Percentiles rank a stretch among this genome's conserved stretches.
These are phyloP conservation scores for Ophiocordyceps polyrhachis-furcata DNA, from an alignment of 2,329 filamentous ascomycete genomes.

Conservation along the genomic window DNA sequence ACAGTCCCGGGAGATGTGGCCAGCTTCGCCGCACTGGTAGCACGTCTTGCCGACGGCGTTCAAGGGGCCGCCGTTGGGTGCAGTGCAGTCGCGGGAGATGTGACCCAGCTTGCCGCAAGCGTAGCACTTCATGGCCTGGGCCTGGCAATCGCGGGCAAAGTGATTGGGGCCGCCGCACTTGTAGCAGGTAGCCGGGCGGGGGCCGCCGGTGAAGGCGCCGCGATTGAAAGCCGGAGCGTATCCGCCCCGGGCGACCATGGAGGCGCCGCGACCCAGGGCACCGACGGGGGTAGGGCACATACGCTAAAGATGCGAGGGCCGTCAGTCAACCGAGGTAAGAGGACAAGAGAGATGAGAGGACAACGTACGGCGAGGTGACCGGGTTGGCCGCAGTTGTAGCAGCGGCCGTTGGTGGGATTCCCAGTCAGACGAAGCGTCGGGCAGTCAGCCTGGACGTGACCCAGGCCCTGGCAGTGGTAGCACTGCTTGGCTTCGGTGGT, in stretches of 20 bases:
- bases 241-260: slow-evolving; percentile 47
- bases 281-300: slow-evolving; percentile 64
- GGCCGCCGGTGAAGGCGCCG: slow-evolving; percentile 55
- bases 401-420: slow-evolving; percentile 64
- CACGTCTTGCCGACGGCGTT: slow-evolving; percentile 97
- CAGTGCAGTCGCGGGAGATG: slow-evolving; percentile 86
- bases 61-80: slow-evolving; percentile 85
- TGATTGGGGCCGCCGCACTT: slow-evolving; percentile 83
- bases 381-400: slow-evolving; percentile 89
- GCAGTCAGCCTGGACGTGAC: slow-evolving; percentile 97
- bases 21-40: slow-evolving; percentile 91
- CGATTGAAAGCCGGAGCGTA: slow-evolving; percentile 45
- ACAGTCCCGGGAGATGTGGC: slow-evolving; percentile 93
- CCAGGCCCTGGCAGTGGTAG: slow-evolving; percentile 97
- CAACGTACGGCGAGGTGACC: slow-evolving; percentile 72
- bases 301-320: slow-evolving; percentile 29
- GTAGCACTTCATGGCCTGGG: slow-evolving; percentile 97
- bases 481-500: slow-evolving; percentile 99
- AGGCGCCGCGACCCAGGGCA: slow-evolving; percentile 44
- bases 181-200: slow-evolving; percentile 53
- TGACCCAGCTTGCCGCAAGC: slow-evolving; percentile 90
- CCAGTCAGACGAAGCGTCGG: slow-evolving; percentile 85
- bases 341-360: slow-evolving; percentile 27
- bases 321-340: slow-evolving; percentile 20
- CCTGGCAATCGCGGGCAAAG: slow-evolving; percentile 95